These are phyloP conservation scores for Neurospora sp. DNA, from an alignment of 495 filamentous ascomycete species.

Conservation along the genomic window DNA sequence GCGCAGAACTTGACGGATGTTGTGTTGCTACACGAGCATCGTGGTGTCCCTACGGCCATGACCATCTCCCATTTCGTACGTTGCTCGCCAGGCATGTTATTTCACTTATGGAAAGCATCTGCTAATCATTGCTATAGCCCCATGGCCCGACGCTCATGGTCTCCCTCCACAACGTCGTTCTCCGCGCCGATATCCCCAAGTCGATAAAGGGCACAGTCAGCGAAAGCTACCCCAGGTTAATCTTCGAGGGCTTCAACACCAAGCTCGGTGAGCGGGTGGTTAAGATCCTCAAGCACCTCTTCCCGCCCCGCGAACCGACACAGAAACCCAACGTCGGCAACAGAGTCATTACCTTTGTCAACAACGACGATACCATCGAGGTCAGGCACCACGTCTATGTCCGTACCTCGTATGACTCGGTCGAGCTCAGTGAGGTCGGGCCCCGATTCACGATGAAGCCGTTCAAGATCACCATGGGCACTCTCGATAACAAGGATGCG, in stretches of 20 bases:
- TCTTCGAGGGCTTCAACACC: slow-evolving; percentile 90
- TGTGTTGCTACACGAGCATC: slow-evolving; percentile 84
- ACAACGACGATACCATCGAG: slow-evolving; percentile 89
- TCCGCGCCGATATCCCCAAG: slow-evolving; percentile 88
- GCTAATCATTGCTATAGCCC: slow-evolving; percentile 46
- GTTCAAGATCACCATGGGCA: slow-evolving; percentile 91
- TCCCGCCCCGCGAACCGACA: slow-evolving; percentile 74
- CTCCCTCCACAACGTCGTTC: slow-evolving; percentile 86
- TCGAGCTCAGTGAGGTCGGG: slow-evolving; percentile 90
- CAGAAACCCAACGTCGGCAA: slow-evolving; percentile 66
- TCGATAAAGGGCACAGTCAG: slow-evolving; percentile 79
- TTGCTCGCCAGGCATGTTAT: neutral
- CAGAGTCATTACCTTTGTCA: slow-evolving; percentile 86
- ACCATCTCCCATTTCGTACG: slow-evolving; percentile 70
- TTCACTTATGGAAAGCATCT: neutral
- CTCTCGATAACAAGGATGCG: slow-evolving; percentile 89
- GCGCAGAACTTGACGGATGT: slow-evolving; percentile 73
- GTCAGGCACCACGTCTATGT: slow-evolving; percentile 42
- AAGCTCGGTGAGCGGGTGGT: slow-evolving; percentile 74
- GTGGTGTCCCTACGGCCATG: slow-evolving; percentile 83
- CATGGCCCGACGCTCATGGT: slow-evolving; percentile 90
- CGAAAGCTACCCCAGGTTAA: slow-evolving; percentile 87
- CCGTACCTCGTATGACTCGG: slow-evolving; percentile 72
- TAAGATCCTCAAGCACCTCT: slow-evolving; percentile 89
- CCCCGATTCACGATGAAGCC: slow-evolving; percentile 93